phyloP scores from a whole-genome alignment of 1,284 basidiomycete genomes.

The Anthracocystis setariae region DNA sequence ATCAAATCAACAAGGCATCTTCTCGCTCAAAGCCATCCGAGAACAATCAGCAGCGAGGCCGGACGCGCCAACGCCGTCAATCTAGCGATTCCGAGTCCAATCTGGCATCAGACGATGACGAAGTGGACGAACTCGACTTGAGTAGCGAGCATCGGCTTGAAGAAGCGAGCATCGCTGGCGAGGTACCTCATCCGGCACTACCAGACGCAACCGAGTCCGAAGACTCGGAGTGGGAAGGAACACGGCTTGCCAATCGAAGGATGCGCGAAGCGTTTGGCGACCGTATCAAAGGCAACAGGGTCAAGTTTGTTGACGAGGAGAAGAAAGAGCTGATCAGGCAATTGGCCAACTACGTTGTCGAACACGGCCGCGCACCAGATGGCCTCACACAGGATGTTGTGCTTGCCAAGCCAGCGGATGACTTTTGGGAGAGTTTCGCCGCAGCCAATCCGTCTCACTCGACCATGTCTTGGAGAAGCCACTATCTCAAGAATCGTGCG shows the following conservation, averaged over 20 bases:
- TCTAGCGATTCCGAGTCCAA: constrained; percentile 1
- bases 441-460: constrained; percentile 17
- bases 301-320: constrained; percentile 20
- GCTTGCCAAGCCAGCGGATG: constrained; percentile 16
- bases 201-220: constrained; percentile 3
- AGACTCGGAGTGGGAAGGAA: constrained; percentile 32
- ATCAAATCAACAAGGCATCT: constrained; percentile 3
- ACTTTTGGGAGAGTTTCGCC: constrained; percentile 31
- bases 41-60: neutral
- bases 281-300: neutral
- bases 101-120: constrained; percentile 15
- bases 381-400: constrained; percentile 11
- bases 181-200: neutral
- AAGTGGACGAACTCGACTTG: constrained; percentile 19
- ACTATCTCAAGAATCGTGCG: constrained; percentile 34
- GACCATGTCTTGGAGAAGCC: constrained; percentile 30
- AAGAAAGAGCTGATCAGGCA: constrained; percentile 9
- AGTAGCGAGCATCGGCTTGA: no score
- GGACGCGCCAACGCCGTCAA: neutral
- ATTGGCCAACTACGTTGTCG: constrained; percentile 10
- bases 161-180: neutral
- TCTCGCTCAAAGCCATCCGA: constrained; percentile 11
- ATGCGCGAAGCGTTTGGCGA: constrained; percentile 6
- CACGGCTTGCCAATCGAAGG: constrained; percentile 11
- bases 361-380: constrained; percentile 5